A percentile compares a stretch with the other conserved stretches of the same genome.
Conservation (phyloP, 2,329 filamentous ascomycete species). For the Trichoderma sp. region DNA sequence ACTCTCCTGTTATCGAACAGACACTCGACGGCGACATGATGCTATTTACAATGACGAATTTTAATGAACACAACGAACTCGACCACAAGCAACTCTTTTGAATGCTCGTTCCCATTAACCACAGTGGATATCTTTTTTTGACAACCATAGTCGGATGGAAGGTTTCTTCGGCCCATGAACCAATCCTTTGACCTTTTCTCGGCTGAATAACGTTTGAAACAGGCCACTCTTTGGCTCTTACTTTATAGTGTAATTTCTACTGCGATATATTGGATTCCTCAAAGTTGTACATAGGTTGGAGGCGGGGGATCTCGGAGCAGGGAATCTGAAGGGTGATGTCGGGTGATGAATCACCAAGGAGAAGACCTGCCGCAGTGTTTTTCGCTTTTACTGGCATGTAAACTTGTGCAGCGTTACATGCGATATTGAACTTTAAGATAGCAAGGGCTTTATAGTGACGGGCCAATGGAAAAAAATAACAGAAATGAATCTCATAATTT, state of each 20-base stretch:
- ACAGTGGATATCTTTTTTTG: neutral
- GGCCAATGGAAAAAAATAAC: neutral
- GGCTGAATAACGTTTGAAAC: neutral
- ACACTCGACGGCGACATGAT: neutral
- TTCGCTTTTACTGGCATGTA: neutral
- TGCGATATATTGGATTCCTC: neutral
- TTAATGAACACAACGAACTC: constrained; percentile 4
- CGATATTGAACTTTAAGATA: neutral
- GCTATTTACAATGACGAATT: constrained; percentile 1
- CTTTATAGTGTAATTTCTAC: neutral
- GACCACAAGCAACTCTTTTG: neutral
- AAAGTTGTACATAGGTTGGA: neutral
- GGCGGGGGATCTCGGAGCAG: neutral
- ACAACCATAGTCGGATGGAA: neutral
- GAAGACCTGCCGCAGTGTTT: neutral
- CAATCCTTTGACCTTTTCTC: neutral
- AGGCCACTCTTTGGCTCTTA: neutral
- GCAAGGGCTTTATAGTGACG: neutral
- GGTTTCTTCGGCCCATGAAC: neutral
- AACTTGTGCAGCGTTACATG: neutral
- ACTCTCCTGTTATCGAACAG: neutral
- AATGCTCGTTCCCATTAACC: neutral
- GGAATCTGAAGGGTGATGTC: neutral
- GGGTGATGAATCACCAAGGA: neutral
- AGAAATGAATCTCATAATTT: neutral